Evolutionary conservation across 306 rosid species (phyloP), one percentile per base, ranked within the genome.

Genomic region (Vicia sativa): DNA sequence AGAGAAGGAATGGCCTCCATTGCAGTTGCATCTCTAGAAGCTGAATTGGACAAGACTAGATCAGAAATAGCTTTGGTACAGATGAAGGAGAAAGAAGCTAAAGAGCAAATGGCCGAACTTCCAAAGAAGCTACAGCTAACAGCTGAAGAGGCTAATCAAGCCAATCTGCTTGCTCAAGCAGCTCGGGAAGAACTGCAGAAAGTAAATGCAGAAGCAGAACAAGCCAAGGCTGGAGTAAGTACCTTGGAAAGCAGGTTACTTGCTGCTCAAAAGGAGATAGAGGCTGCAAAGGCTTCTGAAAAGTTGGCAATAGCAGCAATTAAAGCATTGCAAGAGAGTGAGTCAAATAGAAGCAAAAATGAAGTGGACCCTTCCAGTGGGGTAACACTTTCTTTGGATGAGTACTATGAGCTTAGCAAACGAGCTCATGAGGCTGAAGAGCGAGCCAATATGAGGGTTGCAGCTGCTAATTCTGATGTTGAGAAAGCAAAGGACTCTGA

Each of bases 1-100:
- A 88, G 97, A 83, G 99, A 95, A 80, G 97, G 97, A 80, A 95
- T 95, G 92, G 95, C 99, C 60, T 85, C 95, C 25, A 79, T 90
- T 61, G 91, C 96, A 38, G 97, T 91, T 60, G 87, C 95, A 41
- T 88, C 99, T 71, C 89, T 95, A 19, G 89, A 95, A 73, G 92
- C 92, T 73, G 97, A 95, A 62, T 74, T 95, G 80, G 87, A 91
- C 67, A 85, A 67, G 78, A 91, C 95, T 31, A 84, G 82, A 79
- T 85, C 96, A 28, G 97, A 88, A 81, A 87, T 95, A 79, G 96
- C 99, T 55, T 41, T 88, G 62, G 79, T 86, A 65, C 96, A 91
- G 74, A 87, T 88, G 97, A 91, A 87, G 82, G 99, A 91, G 80
- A 95, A 89, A 81, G 99, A 95, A 72, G 88, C 83, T 57, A 87